phyloP scores from a whole-genome alignment of 1,284 basidiomycete genomes.

The Xerocomus minutiporus region DNA sequence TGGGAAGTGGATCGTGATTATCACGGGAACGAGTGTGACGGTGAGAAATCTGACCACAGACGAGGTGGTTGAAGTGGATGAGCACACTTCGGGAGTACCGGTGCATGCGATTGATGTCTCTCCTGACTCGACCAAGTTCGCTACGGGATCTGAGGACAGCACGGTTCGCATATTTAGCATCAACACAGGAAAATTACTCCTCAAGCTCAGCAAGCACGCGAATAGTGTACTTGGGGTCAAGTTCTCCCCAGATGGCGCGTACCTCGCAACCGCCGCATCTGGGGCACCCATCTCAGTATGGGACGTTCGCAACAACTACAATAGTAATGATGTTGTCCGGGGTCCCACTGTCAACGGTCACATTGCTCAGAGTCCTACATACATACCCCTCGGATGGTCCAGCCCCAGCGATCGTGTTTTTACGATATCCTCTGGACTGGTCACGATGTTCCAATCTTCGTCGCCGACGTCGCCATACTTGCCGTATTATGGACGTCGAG shows the following conservation, averaged over 20 bases:
- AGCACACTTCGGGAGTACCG: not conserved
- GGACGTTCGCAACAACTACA: not conserved
- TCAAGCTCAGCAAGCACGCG: not conserved
- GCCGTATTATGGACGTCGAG: not conserved
- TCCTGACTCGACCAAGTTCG: not conserved
- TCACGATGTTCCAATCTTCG: not conserved
- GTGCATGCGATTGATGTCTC: not conserved
- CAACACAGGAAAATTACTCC: not conserved
- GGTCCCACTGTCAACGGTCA: not conserved
- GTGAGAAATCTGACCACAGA: not conserved
- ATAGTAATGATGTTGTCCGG: not conserved
- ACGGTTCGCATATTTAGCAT: not conserved
- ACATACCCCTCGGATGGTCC: constrained; percentile 2
- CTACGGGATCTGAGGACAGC: not conserved
- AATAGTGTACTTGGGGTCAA: not conserved
- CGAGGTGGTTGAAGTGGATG: not conserved
- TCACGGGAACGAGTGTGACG: not conserved
- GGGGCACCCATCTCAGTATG: not conserved
- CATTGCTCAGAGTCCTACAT: not conserved
- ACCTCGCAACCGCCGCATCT: not conserved
- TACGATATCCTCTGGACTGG: not conserved
- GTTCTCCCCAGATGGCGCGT: not conserved
- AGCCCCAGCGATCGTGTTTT: not conserved
- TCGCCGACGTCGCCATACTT: not conserved
- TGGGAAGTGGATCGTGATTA: not conserved